A percentile compares a stretch with the other conserved stretches of the same genome.
Evolutionary conservation across 257 asterid genomes (phyloP).

Genomic region (Coffea eugenioides): DNA sequence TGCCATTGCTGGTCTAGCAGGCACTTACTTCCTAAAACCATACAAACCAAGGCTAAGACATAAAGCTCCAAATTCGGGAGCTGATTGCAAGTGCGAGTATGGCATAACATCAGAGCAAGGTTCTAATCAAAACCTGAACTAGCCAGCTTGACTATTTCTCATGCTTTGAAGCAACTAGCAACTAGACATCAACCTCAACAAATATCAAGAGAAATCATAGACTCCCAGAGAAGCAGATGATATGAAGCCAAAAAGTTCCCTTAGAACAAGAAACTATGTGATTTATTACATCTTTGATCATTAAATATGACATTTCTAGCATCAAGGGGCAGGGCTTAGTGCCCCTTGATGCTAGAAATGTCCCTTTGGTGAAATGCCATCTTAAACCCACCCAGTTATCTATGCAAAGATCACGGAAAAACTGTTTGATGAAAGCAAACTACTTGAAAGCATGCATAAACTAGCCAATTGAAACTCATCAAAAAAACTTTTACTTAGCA

Average conservation of each 20-base stretch:
- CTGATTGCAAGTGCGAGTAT: too few relatives aligned
- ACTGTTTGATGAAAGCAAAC: background rate
- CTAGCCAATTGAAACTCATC: background rate
- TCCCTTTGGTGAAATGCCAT: background rate
- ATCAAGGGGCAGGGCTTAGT: background rate
- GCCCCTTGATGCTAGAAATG: too few relatives aligned
- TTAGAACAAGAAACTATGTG: background rate
- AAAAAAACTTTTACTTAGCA: background rate
- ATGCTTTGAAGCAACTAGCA: too few relatives aligned
- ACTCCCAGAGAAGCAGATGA: background rate
- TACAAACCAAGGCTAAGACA: background rate
- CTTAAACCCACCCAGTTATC: background rate
- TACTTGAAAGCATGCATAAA: background rate
- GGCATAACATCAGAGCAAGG: too few relatives aligned
- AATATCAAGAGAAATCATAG: background rate
- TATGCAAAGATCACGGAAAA: background rate
- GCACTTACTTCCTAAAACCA: too few relatives aligned
- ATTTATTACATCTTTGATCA: background rate
- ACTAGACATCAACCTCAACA: too few relatives aligned
- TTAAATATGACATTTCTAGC: background rate
- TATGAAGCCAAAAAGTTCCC: background rate
- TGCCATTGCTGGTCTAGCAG: background rate
- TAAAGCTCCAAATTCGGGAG: background rate
- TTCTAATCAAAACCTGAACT: too few relatives aligned
- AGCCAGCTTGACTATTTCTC: too few relatives aligned